A percentile compares a stretch with the other conserved stretches of the same genome.
Conservation (phyloP, 768 basidiomycete species). For the Suillus spraguei region DNA sequence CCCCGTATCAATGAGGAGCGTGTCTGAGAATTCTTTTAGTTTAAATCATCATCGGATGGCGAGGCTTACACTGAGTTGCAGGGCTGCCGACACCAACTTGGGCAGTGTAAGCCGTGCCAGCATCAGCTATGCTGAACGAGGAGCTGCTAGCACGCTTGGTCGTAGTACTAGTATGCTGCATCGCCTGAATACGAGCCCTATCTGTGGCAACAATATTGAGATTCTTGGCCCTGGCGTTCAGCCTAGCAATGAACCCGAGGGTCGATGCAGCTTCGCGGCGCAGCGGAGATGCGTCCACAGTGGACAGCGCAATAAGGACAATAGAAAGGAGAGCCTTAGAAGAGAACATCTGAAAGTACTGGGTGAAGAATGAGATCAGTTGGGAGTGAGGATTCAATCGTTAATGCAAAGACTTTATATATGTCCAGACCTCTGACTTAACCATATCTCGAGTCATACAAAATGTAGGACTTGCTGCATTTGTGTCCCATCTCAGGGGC, state of each 20-base stretch:
- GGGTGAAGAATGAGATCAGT: conserved; percentile 1
- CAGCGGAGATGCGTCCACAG: conserved; percentile 20
- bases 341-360: conserved; percentile 18
- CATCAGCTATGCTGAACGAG: conserved; percentile 21
- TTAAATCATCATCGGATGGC: not conserved
- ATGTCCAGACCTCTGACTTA: not conserved
- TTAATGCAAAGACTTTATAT: conserved; percentile 8
- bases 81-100: conserved; percentile 31
- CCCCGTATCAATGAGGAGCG: conserved; percentile 34
- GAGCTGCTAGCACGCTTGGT: conserved; percentile 15
- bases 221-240: conserved; percentile 13
- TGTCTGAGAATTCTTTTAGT: conserved; percentile 19
- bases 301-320: conserved; percentile 17
- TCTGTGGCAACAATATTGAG: conserved; percentile 21
- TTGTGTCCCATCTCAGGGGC: not conserved
- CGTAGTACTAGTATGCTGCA: conserved; percentile 1
- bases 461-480: not conserved
- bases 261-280: conserved; percentile 7
- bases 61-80: conserved; percentile 27
- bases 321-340: conserved; percentile 16
- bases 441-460: not conserved
- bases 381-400: conserved; percentile 6
- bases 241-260: conserved; percentile 17
- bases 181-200: conserved; percentile 22
- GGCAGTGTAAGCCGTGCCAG: conserved; percentile 26